Evolutionary conservation across 192 early-diverging fungal genomes (phyloP), one percentile per base, ranked within the genome.

Genomic region (Ambispora gerdemannii): DNA sequence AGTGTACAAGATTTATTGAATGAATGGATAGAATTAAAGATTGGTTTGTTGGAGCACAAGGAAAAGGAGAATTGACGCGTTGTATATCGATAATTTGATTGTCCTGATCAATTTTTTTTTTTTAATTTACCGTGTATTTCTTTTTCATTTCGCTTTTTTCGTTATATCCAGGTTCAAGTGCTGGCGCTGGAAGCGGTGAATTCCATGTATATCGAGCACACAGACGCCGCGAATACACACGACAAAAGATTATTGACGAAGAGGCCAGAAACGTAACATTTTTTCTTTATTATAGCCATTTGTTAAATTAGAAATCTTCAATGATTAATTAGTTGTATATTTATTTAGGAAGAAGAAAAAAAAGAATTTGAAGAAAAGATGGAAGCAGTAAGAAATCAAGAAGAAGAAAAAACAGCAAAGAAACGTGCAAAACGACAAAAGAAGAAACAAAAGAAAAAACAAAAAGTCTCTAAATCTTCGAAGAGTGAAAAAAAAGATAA

Each of bases 141-240:
- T 22, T 6, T 31, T 63, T 70, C 63, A 38, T 7, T 49, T 11
- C 17, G 20, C 15, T 43, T 3, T 22, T 34, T 6, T 43, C 55
- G 10, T 22, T 35, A 34, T 33, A 32, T 13, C 7, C n/a, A 74
- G 91, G 95, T 28, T 97, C 94, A 15, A 93, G 91, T 77, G 95
- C 96, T 0, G 96, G 96, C 36, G 96, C 96, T 3, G 93, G 95
- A 17, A 93, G 91, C 82, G 94, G 93, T 35, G 96, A 98, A 74
- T 98, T 98, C 64, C 94, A 96, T 77, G 92, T 95, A 0, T 98
- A 98, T 69, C 78, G 94, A 73, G 89, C 91, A 24, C 78, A 90
- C 49, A 82, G 96, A 32, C 81, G 96, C 62, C 86, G 94, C 72
- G 96, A 98, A 71, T 88, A 92, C 75, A 81, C 87, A 17, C 82